phyloP scores from a whole-genome alignment of 768 basidiomycete species.

The Auricularia sp. region DNA sequence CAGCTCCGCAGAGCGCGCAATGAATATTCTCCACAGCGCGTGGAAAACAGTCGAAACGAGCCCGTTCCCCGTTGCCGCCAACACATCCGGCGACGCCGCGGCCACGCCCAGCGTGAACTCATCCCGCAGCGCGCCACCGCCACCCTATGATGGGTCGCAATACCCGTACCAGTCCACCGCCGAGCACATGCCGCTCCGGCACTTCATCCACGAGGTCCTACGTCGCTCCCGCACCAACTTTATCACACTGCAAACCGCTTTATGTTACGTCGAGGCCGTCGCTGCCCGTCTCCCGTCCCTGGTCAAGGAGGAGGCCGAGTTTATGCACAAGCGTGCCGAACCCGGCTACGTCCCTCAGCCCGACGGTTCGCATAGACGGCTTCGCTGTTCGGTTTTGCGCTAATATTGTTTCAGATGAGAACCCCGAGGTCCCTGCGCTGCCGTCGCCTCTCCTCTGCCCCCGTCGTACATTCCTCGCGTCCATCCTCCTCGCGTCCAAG shows the following conservation, averaged over 20 bases:
- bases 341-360: conserved; percentile 34
- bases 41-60: neutral
- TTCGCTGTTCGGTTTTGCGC: conserved; percentile 4
- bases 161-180: neutral
- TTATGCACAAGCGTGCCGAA: conserved; percentile 34
- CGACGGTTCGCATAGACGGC: conserved; percentile 20
- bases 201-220: conserved; percentile 83
- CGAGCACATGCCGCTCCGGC: conserved; percentile 39
- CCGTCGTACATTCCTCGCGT: conserved; percentile 78
- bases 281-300: conserved; percentile 60
- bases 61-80: neutral
- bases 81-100: neutral
- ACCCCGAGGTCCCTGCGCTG: conserved; percentile 28
- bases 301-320: conserved; percentile 38
- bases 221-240: conserved; percentile 79
- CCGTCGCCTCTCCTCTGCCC: conserved; percentile 82
- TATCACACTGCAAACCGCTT: conserved; percentile 73
- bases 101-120: neutral
- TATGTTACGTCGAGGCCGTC: conserved; percentile 83
- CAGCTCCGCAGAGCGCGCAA: neutral
- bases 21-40: neutral
- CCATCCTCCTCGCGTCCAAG: conserved; percentile 82
- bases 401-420: neutral
- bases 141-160: neutral
- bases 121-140: neutral